phyloP scores from a whole-genome alignment of 2,329 filamentous ascomycete genomes.

The Dactylellina leptospora region DNA sequence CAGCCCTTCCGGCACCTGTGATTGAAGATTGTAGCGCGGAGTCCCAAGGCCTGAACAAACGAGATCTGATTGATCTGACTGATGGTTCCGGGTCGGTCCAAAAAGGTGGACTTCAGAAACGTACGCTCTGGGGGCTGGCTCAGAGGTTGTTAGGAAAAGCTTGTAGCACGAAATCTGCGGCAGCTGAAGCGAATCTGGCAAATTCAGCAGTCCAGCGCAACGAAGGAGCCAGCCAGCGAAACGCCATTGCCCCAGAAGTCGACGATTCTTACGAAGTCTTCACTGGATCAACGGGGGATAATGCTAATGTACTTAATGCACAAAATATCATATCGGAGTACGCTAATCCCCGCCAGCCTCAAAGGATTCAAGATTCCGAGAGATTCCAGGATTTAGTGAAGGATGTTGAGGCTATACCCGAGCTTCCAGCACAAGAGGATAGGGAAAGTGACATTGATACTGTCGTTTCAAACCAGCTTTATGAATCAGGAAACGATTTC shows the following conservation, averaged over 20 bases:
- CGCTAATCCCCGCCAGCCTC: background rate
- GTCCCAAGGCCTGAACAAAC: slow-evolving; percentile 18
- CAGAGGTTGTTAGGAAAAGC: background rate
- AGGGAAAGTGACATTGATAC: slow-evolving; percentile 3
- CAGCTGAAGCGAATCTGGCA: background rate
- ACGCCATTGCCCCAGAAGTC: slow-evolving; percentile 9
- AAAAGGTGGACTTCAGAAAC: slow-evolving; percentile 11
- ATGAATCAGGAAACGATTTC: slow-evolving; percentile 12
- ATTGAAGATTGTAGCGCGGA: slow-evolving; percentile 18
- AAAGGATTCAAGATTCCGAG: slow-evolving; percentile 5
- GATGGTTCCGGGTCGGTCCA: slow-evolving; percentile 15
- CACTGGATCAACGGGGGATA: background rate
- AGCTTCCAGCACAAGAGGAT: slow-evolving; percentile 1
- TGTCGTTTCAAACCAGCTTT: background rate
- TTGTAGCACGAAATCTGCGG: slow-evolving; percentile 11
- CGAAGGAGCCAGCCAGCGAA: slow-evolving; percentile 13
- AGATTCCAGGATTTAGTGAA: background rate
- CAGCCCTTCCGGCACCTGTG: slow-evolving; percentile 6
- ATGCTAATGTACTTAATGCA: background rate
- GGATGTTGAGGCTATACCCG: slow-evolving; percentile 10
- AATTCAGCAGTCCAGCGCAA: slow-evolving; percentile 8
- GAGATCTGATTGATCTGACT: slow-evolving; percentile 21
- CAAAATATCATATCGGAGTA: background rate
- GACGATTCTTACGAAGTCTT: slow-evolving; percentile 4
- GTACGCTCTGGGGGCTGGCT: background rate